Evolutionary conservation across 495 filamentous ascomycete species (phyloP).

Genomic region (Penicillium dipodomyicola): DNA sequence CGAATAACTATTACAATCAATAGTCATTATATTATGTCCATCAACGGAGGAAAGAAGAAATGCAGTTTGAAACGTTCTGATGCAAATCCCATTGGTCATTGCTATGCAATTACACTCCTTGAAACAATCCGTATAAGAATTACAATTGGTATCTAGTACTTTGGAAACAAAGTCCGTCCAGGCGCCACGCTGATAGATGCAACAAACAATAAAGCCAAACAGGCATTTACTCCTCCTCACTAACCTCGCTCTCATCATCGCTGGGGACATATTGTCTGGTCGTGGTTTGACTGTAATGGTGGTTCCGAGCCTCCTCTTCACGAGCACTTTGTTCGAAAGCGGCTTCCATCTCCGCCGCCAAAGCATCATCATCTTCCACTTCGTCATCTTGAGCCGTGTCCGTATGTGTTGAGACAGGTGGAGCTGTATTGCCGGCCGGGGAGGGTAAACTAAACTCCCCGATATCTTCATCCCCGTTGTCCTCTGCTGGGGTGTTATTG

Average conservation of each 20-base stretch:
- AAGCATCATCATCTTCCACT: constrained; percentile 42
- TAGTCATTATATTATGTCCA: neutral
- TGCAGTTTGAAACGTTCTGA: neutral
- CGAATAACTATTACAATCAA: neutral
- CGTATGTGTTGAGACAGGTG: constrained; percentile 11
- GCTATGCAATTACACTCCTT: neutral
- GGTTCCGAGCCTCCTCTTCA: constrained; percentile 39
- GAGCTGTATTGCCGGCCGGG: constrained; percentile 30
- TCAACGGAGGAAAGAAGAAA: neutral
- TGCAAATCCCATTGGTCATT: neutral
- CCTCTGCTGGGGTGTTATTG: constrained; percentile 38
- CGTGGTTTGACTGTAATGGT: constrained; percentile 31
- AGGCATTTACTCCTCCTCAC: constrained; percentile 44
- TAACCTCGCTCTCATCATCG: constrained; percentile 52
- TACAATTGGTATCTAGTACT: constrained; percentile 11
- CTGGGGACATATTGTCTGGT: constrained; percentile 38
- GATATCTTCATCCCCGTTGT: constrained; percentile 41
- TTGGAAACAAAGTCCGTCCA: constrained; percentile 6
- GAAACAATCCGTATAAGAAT: constrained; percentile 8
- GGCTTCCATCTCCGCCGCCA: constrained; percentile 50
- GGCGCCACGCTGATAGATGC: constrained; percentile 16
- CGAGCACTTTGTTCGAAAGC: constrained; percentile 46
- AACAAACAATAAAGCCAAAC: constrained; percentile 7
- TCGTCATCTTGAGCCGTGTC: constrained; percentile 24
- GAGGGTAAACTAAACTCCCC: constrained; percentile 43